Conservation (phyloP, 225 moss, liverwort and hornwort species). For the Straminergon stramineum region DNA sequence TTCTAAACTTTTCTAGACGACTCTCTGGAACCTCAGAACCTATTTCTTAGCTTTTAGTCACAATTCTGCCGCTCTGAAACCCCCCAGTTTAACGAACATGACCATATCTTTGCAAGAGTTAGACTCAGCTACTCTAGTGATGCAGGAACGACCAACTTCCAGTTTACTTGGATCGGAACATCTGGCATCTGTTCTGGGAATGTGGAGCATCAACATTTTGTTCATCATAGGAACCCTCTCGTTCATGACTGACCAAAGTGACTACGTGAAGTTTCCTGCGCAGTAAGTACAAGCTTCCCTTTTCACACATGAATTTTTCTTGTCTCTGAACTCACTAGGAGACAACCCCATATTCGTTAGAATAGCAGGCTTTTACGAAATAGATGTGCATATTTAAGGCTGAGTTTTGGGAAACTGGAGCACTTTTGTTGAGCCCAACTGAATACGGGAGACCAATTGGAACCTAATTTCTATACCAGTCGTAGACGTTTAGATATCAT, state of each 20-base stretch:
- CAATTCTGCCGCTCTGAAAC: neutral
- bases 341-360: neutral
- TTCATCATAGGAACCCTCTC: constrained; percentile 16
- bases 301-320: neutral
- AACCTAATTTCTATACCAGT: neutral
- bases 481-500: neutral
- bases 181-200: constrained; percentile 41
- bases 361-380: neutral
- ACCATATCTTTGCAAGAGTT: neutral
- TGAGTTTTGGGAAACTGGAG: neutral
- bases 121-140: neutral
- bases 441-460: neutral
- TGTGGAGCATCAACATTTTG: constrained; percentile 45
- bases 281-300: constrained; percentile 4
- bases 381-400: neutral
- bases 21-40: neutral
- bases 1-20: neutral
- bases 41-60: neutral
- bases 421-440: neutral
- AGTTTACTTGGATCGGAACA: constrained; percentile 27
- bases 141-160: constrained; percentile 51
- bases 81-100: neutral
- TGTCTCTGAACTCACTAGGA: neutral
- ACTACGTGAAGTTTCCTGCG: constrained; percentile 48
- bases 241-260: constrained; percentile 38